A percentile compares a stretch with the other conserved stretches of the same genome.
These are phyloP conservation scores for Sporopachydermia quercuum DNA, from an alignment of 805 yeast genomes.

Conservation along the genomic window DNA sequence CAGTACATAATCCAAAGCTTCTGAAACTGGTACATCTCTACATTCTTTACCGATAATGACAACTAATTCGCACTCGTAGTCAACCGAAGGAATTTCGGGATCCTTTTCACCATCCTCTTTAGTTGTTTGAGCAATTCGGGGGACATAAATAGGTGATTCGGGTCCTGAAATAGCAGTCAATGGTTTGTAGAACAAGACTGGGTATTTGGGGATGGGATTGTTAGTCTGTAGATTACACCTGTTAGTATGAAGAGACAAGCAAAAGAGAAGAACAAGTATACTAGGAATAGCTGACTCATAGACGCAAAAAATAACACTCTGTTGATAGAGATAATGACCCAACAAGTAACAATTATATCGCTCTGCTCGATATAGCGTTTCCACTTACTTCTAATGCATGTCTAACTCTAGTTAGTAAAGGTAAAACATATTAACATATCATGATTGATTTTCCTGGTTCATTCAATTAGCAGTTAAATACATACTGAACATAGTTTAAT, in stretches of 20 bases:
- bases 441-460: not conserved
- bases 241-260: constrained; percentile 4
- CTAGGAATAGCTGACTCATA: too few relatives aligned
- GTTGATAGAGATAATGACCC: too few relatives aligned
- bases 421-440: not conserved
- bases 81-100: constrained; percentile 23
- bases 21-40: constrained; percentile 24
- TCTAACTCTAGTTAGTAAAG: constrained; percentile 4
- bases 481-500: constrained; percentile 32
- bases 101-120: constrained; percentile 9
- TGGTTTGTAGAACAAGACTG: constrained; percentile 38
- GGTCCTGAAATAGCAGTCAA: constrained; percentile 30
- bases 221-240: constrained; percentile 25
- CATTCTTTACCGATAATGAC: constrained; percentile 38
- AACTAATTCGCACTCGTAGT: constrained; percentile 41
- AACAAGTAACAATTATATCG: too few relatives aligned
- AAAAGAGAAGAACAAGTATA: too few relatives aligned
- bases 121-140: constrained; percentile 22
- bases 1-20: constrained; percentile 31
- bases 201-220: constrained; percentile 29
- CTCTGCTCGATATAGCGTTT: too few relatives aligned
- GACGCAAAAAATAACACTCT: too few relatives aligned
- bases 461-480: constrained; percentile 13
- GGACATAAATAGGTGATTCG: constrained; percentile 26
- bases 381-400: constrained; percentile 10